phyloP scores from a whole-genome alignment of 768 basidiomycete genomes.

The Agaricus blazei region DNA sequence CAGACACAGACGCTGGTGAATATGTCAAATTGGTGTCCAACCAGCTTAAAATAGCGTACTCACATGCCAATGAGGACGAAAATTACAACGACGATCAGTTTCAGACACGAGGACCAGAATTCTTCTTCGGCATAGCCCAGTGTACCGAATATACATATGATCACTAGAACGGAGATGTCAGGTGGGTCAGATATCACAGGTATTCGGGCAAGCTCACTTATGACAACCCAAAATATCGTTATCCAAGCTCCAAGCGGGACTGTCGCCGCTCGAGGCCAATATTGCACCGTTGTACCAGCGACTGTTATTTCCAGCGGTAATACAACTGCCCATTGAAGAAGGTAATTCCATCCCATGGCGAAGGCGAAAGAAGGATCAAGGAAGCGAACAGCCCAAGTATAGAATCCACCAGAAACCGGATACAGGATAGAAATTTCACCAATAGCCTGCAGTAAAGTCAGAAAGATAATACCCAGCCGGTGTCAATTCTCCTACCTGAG shows the following conservation, averaged over 20 bases:
- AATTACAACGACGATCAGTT: constrained; percentile 39
- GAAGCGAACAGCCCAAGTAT: constrained; percentile 40
- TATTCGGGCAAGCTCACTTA: constrained; percentile 21
- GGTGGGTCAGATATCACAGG: neutral
- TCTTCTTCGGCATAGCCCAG: constrained; percentile 45
- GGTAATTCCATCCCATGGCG: constrained; percentile 48
- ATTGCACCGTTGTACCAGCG: constrained; percentile 38
- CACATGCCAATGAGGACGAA: constrained; percentile 43
- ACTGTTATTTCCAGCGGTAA: constrained; percentile 42
- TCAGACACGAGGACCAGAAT: constrained; percentile 47
- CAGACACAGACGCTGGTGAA: constrained; percentile 31
- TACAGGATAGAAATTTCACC: constrained; percentile 47
- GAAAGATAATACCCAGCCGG: neutral
- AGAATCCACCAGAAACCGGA: constrained; percentile 46
- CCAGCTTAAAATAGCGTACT: constrained; percentile 11
- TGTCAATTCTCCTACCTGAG: constrained; percentile 25
- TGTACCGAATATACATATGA: constrained; percentile 37
- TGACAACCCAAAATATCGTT: constrained; percentile 37
- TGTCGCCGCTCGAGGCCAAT: constrained; percentile 30
- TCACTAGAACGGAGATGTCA: constrained; percentile 19
- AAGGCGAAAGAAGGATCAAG: constrained; percentile 44
- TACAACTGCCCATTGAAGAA: constrained; percentile 40
- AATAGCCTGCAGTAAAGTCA: constrained; percentile 27
- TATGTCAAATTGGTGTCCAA: neutral
- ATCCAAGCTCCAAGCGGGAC: constrained; percentile 39